Base-by-base conservation (phyloP, 306 rosid genomes). In the Fragaria iinumae region DNA sequence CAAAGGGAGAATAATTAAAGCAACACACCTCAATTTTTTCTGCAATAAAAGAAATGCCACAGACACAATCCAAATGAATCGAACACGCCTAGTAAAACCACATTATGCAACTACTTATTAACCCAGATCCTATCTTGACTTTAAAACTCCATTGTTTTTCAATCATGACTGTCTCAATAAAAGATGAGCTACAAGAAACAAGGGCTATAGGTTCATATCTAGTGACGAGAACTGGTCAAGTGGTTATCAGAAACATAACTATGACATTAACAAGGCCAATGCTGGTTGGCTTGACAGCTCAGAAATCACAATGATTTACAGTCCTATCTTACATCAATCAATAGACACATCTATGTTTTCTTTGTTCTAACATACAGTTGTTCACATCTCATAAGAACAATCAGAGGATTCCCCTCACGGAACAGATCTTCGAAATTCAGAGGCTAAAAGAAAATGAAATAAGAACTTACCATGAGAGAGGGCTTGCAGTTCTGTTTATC, bases 401-500 rank as follows among this genome's bases (percentile, higher is more conserved):
- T 7, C 36, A 25, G 32, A 5, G 66, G 21, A 60, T 64, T 23
- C 8, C 64, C 60, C 39, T 29, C 49, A 41, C 63, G 9, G 55
- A 34, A 41, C 55, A 44, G n/a, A 8, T n/a, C 77, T 13, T 11
- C 18, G 17, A 50, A 38, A 32, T 55, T 20, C 39, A 25, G 29
- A 29, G 36, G 38, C 44, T 11, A 29, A 36, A 49, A 65, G 76
- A 5, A 72, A 75, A 59, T 41, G n/a, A 66, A 21, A 18, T 32
- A 21, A 73, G 48, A 63, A 79, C 47, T 78, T 87, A 93, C 97
- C 97, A 91, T 77, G 98, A 89, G 76, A 93, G 97, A 71, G 85
- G 96, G 87, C 91, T 91, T 43, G 98, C 93, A 66, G 97, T 91
- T 84, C 98, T 89, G 92, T 96, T 96, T 80, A 96, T 85, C 49